Base-by-base conservation (phyloP, 495 filamentous ascomycete genomes). In the Extremus antarcticus region DNA sequence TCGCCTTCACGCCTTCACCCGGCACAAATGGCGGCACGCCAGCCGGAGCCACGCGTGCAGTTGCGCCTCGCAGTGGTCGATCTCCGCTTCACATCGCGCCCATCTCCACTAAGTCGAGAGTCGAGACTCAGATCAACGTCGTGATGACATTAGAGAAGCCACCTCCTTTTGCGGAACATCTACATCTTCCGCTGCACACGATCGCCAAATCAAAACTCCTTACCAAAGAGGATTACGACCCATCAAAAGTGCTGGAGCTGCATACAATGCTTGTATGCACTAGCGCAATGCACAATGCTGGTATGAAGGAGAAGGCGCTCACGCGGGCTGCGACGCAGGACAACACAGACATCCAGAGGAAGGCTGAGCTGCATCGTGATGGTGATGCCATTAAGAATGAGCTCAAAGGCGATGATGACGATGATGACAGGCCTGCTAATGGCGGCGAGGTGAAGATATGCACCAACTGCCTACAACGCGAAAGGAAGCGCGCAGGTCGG, bases 41-140 rank as follows among this genome's bases (percentile, higher is more conserved):
- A 2, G 9, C 45, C 7, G 40, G 20, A 47, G 41, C 25, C 19
- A 3, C 46, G 21, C 35, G 54, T 40, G 46, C 21, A 20, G 7
- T 47, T 32, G 41, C 47, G 32, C 63, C 38, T 71, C 67, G 21
- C 70, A 40, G 66, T 82, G 35, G 77, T 69, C 9, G 54, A 53
- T 56, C 58, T 15, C 58, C 54, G 16, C 43, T 63, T 7, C 47
- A 61, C 41, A 74, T 88, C 47, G 79, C 84, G 56, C 80, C 82
- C 1, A 83, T 82, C 2, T 80, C 83, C 10, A 65, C 78, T 53
- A 97, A 96, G 69, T 94, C 90, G 17, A 80, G 91, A 9, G 91
- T 97, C 17, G 91, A 97, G 72, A 97, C 91, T 0, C 91, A 97
- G 65, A 94, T 95, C 55, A 81, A 82, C 1, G 84, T 95, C 57